Base-by-base conservation (phyloP, 345 rosid genomes). In the Brassica carinata region DNA sequence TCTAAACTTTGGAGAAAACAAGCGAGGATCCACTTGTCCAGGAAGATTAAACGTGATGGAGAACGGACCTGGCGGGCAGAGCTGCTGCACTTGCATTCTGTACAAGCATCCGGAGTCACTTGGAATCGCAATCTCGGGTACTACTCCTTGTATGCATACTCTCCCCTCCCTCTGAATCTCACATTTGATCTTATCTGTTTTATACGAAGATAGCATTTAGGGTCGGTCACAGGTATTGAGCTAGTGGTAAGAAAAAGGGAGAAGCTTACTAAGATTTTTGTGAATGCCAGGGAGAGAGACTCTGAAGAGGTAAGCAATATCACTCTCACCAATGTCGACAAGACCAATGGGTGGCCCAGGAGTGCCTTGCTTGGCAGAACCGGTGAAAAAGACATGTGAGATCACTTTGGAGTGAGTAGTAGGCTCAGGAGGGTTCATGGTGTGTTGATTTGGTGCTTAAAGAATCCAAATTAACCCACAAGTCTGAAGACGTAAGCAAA, bases 11-110 rank as follows among this genome's bases (percentile, higher is more conserved):
- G 92, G 84, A 33, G 78, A 30, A 78, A 84, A 73, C 23, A 91
- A 78, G 45, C 96, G 86, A 18, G 96, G 91, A 81, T 91, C 97
- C 14, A 90, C 93, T 23, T 88, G 90, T 81, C 98, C 93, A 0
- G 97, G 98, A 53, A 93, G 85, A 66, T 85, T 86, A 72, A 93
- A 90, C 0, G 87, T 75, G 69, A 93, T 48, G 0, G 86, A 81
- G 84, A 91, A 89, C 0, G 98, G 90, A 29, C 96, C 98, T 0
- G 90, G 83, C 0, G 88, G 86, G 74, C 79, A 73, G 1, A 86
- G 78, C 75, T 88, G 90, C 74, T 87, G 85, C 36, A 86, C 87
- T 36, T 82, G 87, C 85, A 81, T 68, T 73, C 86, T 74, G 77
- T 48, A 48, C 55, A 48, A 48, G 55, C 76, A 78, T 0, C 84